Evolutionary conservation across 2,329 filamentous ascomycete species (phyloP).

Genomic region (Nemania sp.): DNA sequence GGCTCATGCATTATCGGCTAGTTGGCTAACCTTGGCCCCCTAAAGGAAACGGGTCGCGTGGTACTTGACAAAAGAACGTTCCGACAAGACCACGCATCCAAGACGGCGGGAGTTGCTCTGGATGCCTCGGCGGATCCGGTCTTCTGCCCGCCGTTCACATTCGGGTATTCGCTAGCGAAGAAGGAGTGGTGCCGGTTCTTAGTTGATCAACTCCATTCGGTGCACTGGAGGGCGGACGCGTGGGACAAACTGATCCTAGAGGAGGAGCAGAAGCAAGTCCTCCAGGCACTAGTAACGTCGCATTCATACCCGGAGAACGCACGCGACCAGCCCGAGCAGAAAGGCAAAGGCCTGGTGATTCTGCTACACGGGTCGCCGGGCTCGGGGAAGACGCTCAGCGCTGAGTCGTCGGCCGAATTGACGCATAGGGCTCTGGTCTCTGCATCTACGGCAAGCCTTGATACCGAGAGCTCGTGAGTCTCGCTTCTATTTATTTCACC

Average conservation of each 20-base stretch:
- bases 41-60: constrained; percentile 37
- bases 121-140: constrained; percentile 22
- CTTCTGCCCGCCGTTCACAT: constrained; percentile 40
- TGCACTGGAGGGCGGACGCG: constrained; percentile 36
- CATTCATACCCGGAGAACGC: constrained; percentile 40
- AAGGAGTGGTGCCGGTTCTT: constrained; percentile 44
- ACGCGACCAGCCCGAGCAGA: constrained; percentile 43
- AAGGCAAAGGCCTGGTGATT: constrained; percentile 53
- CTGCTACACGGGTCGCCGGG: constrained; percentile 52
- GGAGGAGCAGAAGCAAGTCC: constrained; percentile 40
- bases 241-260: constrained; percentile 41
- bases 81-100: constrained; percentile 30
- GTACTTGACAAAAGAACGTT: constrained; percentile 41
- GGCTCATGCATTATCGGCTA: no score
- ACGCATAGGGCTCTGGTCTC: constrained; percentile 34
- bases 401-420: constrained; percentile 46
- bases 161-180: constrained; percentile 41
- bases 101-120: constrained; percentile 11
- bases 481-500: no score
- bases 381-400: constrained; percentile 53
- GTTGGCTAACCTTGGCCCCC: neutral
- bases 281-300: constrained; percentile 39
- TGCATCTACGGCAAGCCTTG: constrained; percentile 35
- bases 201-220: constrained; percentile 33
- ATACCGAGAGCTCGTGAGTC: constrained; percentile 30